These are phyloP conservation scores for Backusella westeae DNA, from an alignment of 192 early-diverging fungal species.

Conservation along the genomic window DNA sequence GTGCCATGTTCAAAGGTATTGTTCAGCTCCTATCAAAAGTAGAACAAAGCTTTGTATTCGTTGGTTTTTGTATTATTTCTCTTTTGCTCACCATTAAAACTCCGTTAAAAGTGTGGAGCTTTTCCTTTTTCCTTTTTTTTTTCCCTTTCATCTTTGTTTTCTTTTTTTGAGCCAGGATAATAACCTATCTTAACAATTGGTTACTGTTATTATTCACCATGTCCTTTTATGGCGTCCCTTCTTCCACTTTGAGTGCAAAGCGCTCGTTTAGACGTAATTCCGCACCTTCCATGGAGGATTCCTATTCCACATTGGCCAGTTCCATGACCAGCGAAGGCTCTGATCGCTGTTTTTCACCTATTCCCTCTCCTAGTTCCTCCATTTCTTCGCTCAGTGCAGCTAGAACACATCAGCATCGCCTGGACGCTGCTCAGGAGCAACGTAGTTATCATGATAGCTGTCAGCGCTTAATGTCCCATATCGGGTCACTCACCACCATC, in stretches of 20 bases:
- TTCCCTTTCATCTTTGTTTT: not conserved
- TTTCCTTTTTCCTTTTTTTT: not conserved
- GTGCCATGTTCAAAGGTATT: not conserved
- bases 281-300: slow-evolving; percentile 18
- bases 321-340: not conserved
- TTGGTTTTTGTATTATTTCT: not conserved
- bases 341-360: not conserved
- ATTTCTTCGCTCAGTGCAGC: slow-evolving; percentile 9
- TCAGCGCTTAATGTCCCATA: slow-evolving; percentile 64
- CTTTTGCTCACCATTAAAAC: not conserved
- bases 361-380: slow-evolving; percentile 12
- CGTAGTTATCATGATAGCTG: slow-evolving; percentile 76
- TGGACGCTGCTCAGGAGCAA: slow-evolving; percentile 52
- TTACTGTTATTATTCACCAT: not conserved
- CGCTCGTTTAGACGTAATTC: slow-evolving; percentile 16
- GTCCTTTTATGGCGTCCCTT: not conserved
- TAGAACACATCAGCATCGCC: slow-evolving; percentile 26
- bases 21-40: not conserved
- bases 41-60: not conserved
- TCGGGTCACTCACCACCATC: slow-evolving; percentile 60
- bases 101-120: not conserved
- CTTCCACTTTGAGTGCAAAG: not conserved
- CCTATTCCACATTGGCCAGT: not conserved
- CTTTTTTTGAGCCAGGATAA: not conserved
- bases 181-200: not conserved